Percentiles rank a stretch among this genome's conserved stretches.
phyloP scores from a whole-genome alignment of 2,329 filamentous ascomycete species.

The Passalora sequoiae region DNA sequence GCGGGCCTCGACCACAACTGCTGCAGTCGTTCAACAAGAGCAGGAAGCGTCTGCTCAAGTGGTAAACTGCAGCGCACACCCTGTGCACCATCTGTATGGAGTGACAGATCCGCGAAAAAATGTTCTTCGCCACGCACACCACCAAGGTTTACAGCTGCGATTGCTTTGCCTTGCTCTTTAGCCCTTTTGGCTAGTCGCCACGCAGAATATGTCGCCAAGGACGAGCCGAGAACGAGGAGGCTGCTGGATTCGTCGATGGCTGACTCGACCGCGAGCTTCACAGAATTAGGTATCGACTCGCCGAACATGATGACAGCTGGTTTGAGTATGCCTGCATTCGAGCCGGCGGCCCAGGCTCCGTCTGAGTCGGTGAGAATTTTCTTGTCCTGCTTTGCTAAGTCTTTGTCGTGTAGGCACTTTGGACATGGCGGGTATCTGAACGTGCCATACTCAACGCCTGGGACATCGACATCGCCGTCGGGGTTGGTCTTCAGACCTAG shows the following conservation, averaged over 20 bases:
- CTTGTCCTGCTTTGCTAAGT: slow-evolving; percentile 47
- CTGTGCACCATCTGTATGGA: slow-evolving; percentile 34
- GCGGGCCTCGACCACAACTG: background rate
- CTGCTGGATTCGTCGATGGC: slow-evolving; percentile 71
- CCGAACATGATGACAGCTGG: slow-evolving; percentile 96
- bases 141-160: slow-evolving; percentile 81
- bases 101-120: slow-evolving; percentile 58
- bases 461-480: slow-evolving; percentile 89
- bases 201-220: slow-evolving; percentile 88
- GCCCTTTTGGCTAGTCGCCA: slow-evolving; percentile 85
- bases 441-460: slow-evolving; percentile 77
- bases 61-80: slow-evolving; percentile 40
- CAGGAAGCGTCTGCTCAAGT: slow-evolving; percentile 38
- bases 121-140: slow-evolving; percentile 73
- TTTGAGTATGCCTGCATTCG: slow-evolving; percentile 71
- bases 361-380: slow-evolving; percentile 70
- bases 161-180: slow-evolving; percentile 73
- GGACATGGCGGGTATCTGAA: slow-evolving; percentile 92
- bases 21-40: slow-evolving; percentile 29
- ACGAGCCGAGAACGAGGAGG: slow-evolving; percentile 79
- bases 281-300: slow-evolving; percentile 66
- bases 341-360: slow-evolving; percentile 63
- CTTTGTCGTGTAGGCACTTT: slow-evolving; percentile 58
- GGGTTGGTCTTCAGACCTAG: slow-evolving; percentile 79
- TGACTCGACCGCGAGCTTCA: slow-evolving; percentile 72